phyloP scores from a whole-genome alignment of 2,329 filamentous ascomycete species.

The Aspergillus sp. region DNA sequence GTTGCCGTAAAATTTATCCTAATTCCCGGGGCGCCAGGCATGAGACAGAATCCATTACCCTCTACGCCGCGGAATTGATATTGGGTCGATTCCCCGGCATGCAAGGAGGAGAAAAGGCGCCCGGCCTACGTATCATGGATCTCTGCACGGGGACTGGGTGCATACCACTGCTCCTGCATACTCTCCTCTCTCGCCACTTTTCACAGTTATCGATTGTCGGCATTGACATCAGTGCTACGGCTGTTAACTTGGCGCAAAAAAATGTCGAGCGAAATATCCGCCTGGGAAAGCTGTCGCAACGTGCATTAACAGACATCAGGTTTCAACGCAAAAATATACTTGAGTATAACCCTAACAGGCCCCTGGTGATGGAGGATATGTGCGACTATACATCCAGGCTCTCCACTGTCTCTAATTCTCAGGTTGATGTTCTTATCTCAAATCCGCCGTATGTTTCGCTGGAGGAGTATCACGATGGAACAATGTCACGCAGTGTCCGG shows the following conservation, averaged over 20 bases:
- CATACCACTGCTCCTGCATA: slow-evolving; percentile 74
- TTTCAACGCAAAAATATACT: slow-evolving; percentile 52
- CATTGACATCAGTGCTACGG: slow-evolving; percentile 68
- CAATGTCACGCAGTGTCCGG: slow-evolving; percentile 72
- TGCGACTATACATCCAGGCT: slow-evolving; percentile 4
- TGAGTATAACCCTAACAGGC: neutral
- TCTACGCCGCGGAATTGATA: slow-evolving; percentile 54
- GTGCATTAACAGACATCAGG: slow-evolving; percentile 35
- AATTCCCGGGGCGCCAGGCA: slow-evolving; percentile 39
- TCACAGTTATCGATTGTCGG: slow-evolving; percentile 58
- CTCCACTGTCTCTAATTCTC: neutral
- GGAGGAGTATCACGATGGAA: slow-evolving; percentile 55
- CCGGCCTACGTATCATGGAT: slow-evolving; percentile 67
- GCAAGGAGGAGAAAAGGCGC: slow-evolving; percentile 8
- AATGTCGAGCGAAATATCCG: slow-evolving; percentile 61
- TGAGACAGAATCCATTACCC: slow-evolving; percentile 70
- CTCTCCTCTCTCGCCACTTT: slow-evolving; percentile 52
- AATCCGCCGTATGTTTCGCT: slow-evolving; percentile 91
- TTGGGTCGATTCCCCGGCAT: slow-evolving; percentile 14
- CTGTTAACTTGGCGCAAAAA: slow-evolving; percentile 62
- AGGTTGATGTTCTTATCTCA: slow-evolving; percentile 69
- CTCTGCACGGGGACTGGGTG: slow-evolving; percentile 90
- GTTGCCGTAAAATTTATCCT: neutral
- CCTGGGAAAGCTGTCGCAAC: slow-evolving; percentile 23
- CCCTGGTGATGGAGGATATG: slow-evolving; percentile 16